These are phyloP conservation scores for Chrysopogon serrulatus DNA, from an alignment of 176 grass and related monocot species.

Conservation along the genomic window DNA sequence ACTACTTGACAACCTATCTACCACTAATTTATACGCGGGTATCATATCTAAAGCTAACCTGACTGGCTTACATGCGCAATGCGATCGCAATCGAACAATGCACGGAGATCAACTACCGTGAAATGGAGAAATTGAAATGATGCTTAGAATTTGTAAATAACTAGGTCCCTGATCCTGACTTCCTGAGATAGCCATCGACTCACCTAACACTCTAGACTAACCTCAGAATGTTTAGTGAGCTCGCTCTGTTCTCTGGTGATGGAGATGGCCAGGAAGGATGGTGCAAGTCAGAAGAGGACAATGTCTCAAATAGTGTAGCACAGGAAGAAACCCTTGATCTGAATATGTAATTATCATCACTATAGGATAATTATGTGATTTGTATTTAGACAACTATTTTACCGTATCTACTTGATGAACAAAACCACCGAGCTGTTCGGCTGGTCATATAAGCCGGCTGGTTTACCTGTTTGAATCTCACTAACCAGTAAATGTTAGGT, in stretches of 20 bases:
- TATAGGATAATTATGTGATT: not conserved
- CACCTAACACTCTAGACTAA: constrained; percentile 36
- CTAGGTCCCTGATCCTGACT: not conserved
- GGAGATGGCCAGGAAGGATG: not conserved
- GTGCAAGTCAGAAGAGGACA: not conserved
- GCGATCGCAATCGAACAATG: not conserved
- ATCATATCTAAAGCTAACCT: constrained; percentile 8
- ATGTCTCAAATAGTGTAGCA: not conserved
- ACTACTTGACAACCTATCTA: not conserved
- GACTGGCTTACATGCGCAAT: not conserved
- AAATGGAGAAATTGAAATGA: constrained; percentile 17
- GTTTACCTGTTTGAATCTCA: not conserved
- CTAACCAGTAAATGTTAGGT: not conserved
- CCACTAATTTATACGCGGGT: not conserved
- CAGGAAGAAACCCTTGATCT: not conserved
- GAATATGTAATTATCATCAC: not conserved
- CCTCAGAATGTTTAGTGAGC: constrained; percentile 13
- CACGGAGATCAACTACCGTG: constrained; percentile 29
- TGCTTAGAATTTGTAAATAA: not conserved
- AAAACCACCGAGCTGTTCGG: not conserved
- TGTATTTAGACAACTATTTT: not conserved
- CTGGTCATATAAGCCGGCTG: not conserved
- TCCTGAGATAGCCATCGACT: constrained; percentile 18
- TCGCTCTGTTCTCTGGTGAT: not conserved
- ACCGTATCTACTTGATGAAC: not conserved